Conservation (phyloP, 768 basidiomycete species). For the Scleroderma bovista region DNA sequence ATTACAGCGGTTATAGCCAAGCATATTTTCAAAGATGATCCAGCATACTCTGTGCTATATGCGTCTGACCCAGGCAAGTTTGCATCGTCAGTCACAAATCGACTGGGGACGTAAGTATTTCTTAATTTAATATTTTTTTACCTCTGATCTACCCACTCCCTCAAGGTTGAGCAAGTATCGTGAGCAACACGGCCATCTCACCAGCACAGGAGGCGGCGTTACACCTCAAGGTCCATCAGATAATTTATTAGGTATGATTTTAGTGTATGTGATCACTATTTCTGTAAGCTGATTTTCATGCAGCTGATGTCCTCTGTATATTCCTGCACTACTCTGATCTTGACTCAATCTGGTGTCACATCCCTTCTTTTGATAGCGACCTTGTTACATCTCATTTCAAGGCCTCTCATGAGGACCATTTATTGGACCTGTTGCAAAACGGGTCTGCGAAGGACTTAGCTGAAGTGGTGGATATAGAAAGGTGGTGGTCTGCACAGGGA, state of each 20-base stretch:
- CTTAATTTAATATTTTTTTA: not conserved
- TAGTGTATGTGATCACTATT: not conserved
- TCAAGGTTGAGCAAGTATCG: conserved; percentile 2
- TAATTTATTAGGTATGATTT: conserved; percentile 2
- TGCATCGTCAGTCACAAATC: not conserved
- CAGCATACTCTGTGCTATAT: not conserved
- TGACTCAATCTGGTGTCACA: not conserved
- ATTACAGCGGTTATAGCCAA: conserved; percentile 1
- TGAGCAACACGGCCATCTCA: not conserved
- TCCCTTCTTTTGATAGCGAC: not conserved
- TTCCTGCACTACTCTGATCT: conserved; percentile 5
- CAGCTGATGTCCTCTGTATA: not conserved
- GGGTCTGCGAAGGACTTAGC: too few species aligned
- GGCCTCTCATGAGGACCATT: too few species aligned
- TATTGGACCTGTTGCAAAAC: too few species aligned
- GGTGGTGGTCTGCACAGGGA: too few species aligned
- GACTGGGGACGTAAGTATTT: not conserved
- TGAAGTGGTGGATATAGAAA: too few species aligned
- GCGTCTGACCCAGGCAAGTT: not conserved
- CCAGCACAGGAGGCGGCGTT: not conserved
- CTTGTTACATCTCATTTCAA: too few species aligned
- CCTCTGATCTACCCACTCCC: not conserved
- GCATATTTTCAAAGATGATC: conserved; percentile 1
- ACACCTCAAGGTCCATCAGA: not conserved
- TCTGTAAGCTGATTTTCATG: not conserved